Percentiles rank a stretch among this genome's conserved stretches.
These are phyloP conservation scores for Delphinella strobiligena DNA, from an alignment of 2,329 filamentous ascomycete species.

Conservation along the genomic window DNA sequence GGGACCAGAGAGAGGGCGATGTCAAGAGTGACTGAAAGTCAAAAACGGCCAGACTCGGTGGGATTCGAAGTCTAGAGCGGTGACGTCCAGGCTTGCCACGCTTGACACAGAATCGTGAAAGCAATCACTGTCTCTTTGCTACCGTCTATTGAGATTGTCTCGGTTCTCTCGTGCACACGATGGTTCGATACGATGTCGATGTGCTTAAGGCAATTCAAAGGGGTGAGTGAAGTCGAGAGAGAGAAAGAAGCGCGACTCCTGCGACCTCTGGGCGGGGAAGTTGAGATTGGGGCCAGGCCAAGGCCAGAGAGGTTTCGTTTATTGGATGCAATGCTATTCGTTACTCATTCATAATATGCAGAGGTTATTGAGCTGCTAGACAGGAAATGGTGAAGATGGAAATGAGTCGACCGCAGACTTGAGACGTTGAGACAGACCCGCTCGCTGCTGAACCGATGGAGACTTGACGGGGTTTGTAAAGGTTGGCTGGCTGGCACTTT, in stretches of 20 bases:
- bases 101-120: no score
- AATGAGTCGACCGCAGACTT: constrained; percentile 3
- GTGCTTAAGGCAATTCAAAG: no score
- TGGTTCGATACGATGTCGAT: background rate
- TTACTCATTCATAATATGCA: constrained; percentile 7
- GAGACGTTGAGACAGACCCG: constrained; percentile 2
- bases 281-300: background rate
- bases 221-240: background rate
- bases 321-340: constrained; percentile 6
- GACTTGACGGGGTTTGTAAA: no score
- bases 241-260: background rate
- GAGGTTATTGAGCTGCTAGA: constrained; percentile 2
- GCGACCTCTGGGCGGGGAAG: background rate
- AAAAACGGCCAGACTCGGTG: background rate
- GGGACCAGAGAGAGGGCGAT: no score
- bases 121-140: no score
- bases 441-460: no score
- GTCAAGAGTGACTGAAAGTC: no score
- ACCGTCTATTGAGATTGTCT: no score
- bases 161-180: background rate
- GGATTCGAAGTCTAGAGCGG: background rate
- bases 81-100: background rate
- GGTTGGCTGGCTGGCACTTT: no score
- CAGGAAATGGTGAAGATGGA: constrained; percentile 4
- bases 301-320: background rate